A percentile compares a stretch with the other conserved stretches of the same genome.
Conservation (phyloP, 768 basidiomycete species). For the Hypsizygus marmoreus region DNA sequence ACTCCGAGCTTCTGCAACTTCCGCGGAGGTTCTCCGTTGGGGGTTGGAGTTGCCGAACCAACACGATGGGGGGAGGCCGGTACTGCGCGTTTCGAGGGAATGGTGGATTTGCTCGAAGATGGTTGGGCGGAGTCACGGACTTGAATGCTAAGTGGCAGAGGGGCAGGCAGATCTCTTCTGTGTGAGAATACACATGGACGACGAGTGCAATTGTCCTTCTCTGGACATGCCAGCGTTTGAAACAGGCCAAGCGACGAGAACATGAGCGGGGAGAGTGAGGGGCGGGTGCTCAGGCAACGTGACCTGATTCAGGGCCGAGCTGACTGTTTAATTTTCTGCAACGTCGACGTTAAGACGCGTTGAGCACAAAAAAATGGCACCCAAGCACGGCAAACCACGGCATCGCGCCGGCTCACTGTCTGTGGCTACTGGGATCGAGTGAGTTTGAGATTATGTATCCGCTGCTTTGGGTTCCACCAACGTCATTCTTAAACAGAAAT, state of each 20-base stretch:
- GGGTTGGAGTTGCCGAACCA: slow-evolving; percentile 18
- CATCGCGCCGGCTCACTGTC: slow-evolving; percentile 4
- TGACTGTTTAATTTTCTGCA: too few relatives aligned
- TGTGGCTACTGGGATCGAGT: slow-evolving; percentile 30
- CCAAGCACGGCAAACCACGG: slow-evolving; percentile 4
- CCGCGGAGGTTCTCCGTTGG: slow-evolving; percentile 52
- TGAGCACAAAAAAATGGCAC: slow-evolving; percentile 9
- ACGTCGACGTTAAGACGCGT: too few relatives aligned
- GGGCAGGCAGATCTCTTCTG: slow-evolving; percentile 34
- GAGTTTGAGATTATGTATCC: slow-evolving; percentile 13
- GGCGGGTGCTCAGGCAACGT: not conserved
- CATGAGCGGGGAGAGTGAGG: slow-evolving; percentile 53
- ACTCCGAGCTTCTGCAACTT: slow-evolving; percentile 63
- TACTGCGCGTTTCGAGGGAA: slow-evolving; percentile 57
- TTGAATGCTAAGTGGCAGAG: slow-evolving; percentile 40
- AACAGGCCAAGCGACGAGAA: slow-evolving; percentile 66
- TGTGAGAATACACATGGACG: slow-evolving; percentile 71
- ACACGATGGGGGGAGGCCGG: slow-evolving; percentile 29
- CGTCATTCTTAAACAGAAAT: slow-evolving; percentile 33
- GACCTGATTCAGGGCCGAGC: too few relatives aligned
- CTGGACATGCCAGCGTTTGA: slow-evolving; percentile 60
- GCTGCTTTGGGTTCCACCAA: not conserved
- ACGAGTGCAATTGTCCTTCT: slow-evolving; percentile 47
- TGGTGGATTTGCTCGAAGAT: slow-evolving; percentile 11
- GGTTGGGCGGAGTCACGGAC: slow-evolving; percentile 27